A percentile compares a stretch with the other conserved stretches of the same genome.
phyloP scores from a whole-genome alignment of 495 filamentous ascomycete genomes.

The Polyplosphaeria fusca region DNA sequence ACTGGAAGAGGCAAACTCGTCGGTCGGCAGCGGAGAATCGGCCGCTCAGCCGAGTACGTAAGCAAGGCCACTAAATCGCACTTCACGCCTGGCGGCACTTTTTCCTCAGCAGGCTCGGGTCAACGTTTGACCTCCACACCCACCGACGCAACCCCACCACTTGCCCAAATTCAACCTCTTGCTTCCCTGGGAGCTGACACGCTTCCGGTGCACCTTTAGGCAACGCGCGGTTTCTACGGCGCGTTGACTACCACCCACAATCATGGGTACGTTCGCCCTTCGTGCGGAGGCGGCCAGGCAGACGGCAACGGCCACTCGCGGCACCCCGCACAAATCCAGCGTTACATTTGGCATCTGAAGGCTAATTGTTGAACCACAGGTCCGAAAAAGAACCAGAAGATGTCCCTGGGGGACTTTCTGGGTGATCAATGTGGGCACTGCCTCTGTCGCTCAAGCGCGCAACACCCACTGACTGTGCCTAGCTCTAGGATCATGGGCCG shows the following conservation, averaged over 20 bases:
- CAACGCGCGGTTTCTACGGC: constrained; percentile 33
- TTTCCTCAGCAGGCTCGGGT: constrained; percentile 20
- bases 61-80: constrained; percentile 10
- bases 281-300: constrained; percentile 28
- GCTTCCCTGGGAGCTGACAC: constrained; percentile 10
- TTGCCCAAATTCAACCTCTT: constrained; percentile 2
- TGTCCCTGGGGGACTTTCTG: constrained; percentile 90
- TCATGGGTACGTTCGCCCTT: constrained; percentile 42
- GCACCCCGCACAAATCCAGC: background rate
- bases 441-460: background rate
- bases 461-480: constrained; percentile 42
- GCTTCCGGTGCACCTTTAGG: constrained; percentile 26
- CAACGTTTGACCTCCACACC: constrained; percentile 23
- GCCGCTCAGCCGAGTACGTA: constrained; percentile 4
- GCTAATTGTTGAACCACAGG: constrained; percentile 51
- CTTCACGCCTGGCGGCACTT: constrained; percentile 13
- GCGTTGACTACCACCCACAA: constrained; percentile 40
- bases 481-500: constrained; percentile 95
- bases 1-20: too few species aligned
- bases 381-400: constrained; percentile 91
- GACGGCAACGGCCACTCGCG: background rate
- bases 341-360: background rate
- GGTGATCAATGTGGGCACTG: constrained; percentile 69
- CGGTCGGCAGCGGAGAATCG: background rate
- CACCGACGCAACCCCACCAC: constrained; percentile 3